These are phyloP conservation scores for Agrocybe pediades DNA, from an alignment of 768 basidiomycete genomes.

Conservation along the genomic window DNA sequence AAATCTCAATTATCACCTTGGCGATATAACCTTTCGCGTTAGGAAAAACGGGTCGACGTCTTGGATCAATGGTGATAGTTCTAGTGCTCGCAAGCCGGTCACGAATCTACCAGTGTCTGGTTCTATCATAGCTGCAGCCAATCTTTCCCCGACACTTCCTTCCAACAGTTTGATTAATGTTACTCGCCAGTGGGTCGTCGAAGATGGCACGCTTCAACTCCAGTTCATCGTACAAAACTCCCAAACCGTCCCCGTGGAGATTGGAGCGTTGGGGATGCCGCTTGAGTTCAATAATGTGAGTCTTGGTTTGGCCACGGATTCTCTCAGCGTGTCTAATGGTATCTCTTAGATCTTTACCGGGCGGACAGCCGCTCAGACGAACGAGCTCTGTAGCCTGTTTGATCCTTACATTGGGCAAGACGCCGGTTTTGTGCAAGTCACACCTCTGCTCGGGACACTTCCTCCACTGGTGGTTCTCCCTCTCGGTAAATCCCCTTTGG, in stretches of 20 bases:
- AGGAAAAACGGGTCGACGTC: conserved; percentile 43
- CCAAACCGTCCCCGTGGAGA: conserved; percentile 48
- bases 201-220: conserved; percentile 42
- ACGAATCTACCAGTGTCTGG: conserved; percentile 40
- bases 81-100: conserved; percentile 41
- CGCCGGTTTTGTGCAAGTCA: conserved; percentile 54
- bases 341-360: conserved; percentile 51
- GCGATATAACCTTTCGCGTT: conserved; percentile 56
- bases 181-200: conserved; percentile 52
- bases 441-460: conserved; percentile 55
- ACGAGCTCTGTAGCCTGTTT: conserved; percentile 52
- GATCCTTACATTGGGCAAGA: conserved; percentile 62
- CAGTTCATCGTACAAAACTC: conserved; percentile 53
- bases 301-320: background rate
- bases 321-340: background rate
- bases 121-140: conserved; percentile 47
- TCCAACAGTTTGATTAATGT: conserved; percentile 45
- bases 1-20: conserved; percentile 55
- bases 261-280: conserved; percentile 53
- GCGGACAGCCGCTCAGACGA: conserved; percentile 52
- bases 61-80: conserved; percentile 50
- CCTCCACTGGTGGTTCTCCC: conserved; percentile 53
- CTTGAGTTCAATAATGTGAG: conserved; percentile 59
- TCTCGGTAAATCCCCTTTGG: conserved; percentile 47
- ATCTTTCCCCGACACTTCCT: conserved; percentile 50